A percentile compares a stretch with the other conserved stretches of the same genome.
Evolutionary conservation across 192 early-diverging fungal genomes (phyloP).

Genomic region (Podila minutissima): DNA sequence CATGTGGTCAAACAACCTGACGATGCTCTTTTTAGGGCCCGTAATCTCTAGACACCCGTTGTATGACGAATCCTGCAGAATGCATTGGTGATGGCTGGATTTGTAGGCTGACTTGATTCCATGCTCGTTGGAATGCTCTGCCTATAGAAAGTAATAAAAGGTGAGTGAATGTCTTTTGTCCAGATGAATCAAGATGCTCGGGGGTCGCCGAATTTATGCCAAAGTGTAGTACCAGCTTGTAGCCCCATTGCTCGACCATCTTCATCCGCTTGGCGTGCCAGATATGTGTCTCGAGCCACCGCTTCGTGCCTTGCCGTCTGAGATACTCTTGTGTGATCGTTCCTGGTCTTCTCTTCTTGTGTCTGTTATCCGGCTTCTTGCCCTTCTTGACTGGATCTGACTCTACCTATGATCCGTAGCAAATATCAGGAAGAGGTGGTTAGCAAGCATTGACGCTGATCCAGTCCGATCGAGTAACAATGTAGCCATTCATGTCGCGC

Average conservation of each 20-base stretch:
- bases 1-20: slow-evolving; percentile 59
- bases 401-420: slow-evolving; percentile 15
- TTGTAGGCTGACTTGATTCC: slow-evolving; percentile 78
- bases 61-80: slow-evolving; percentile 90
- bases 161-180: too few relatives aligned
- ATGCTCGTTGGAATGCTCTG: slow-evolving; percentile 88
- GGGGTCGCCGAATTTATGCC: too few relatives aligned
- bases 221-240: slow-evolving; percentile 61
- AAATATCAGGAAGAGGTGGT: too few relatives aligned
- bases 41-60: slow-evolving; percentile 74
- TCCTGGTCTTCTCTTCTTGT: slow-evolving; percentile 53
- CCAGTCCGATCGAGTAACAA: not conserved
- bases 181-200: too few relatives aligned
- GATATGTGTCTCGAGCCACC: slow-evolving; percentile 97
- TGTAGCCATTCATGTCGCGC: not conserved
- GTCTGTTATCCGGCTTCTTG: slow-evolving; percentile 54
- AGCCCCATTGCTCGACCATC: slow-evolving; percentile 89
- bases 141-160: slow-evolving; percentile 45
- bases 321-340: slow-evolving; percentile 60
- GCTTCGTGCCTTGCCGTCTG: slow-evolving; percentile 64
- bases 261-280: slow-evolving; percentile 99
- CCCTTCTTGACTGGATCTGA: slow-evolving; percentile 51
- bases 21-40: slow-evolving; percentile 62
- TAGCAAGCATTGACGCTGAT: too few relatives aligned
- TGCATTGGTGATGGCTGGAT: slow-evolving; percentile 77